A percentile compares a stretch with the other conserved stretches of the same genome.
Evolutionary conservation across 495 filamentous ascomycete species (phyloP).

Genomic region (Podospora appendiculata): DNA sequence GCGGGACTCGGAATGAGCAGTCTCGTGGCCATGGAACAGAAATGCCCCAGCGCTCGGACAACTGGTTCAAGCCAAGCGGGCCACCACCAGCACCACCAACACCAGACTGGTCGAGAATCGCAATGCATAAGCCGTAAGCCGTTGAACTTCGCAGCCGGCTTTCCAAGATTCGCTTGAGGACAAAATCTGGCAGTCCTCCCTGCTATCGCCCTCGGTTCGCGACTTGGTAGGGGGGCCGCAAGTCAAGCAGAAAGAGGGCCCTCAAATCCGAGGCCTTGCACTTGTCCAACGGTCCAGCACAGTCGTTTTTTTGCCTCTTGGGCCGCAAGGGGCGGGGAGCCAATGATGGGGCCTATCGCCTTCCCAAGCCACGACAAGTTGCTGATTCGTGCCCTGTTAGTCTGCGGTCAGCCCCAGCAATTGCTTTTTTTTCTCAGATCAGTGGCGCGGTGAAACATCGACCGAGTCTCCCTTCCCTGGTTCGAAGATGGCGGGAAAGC

Average conservation of each 20-base stretch:
- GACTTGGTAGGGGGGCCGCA: slow-evolving; percentile 1
- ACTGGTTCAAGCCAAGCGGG: slow-evolving; percentile 9
- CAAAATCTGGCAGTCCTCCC: too few relatives aligned
- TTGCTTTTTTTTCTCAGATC: slow-evolving; percentile 3
- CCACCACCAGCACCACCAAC: not conserved
- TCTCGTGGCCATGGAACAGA: slow-evolving; percentile 7
- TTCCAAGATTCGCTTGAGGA: too few relatives aligned
- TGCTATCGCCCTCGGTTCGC: too few relatives aligned
- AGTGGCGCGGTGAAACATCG: slow-evolving; percentile 21
- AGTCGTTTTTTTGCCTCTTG: not conserved
- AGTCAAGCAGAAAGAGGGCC: not conserved
- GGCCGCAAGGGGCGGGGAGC: not conserved
- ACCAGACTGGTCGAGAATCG: too few relatives aligned
- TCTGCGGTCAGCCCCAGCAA: slow-evolving; percentile 4
- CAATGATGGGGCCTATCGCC: slow-evolving; percentile 2
- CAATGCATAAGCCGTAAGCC: too few relatives aligned
- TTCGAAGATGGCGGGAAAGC: slow-evolving; percentile 3
- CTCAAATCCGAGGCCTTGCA: not conserved
- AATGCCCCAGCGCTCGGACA: slow-evolving; percentile 18
- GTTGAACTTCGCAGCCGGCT: too few relatives aligned
- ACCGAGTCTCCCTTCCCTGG: slow-evolving; percentile 11
- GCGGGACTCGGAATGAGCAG: not conserved
- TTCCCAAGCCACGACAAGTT: not conserved
- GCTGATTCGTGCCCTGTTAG: slow-evolving; percentile 10
- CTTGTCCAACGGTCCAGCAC: not conserved